phyloP scores from a whole-genome alignment of 1,139 yeast species.

The Pneumocystis sp. region DNA sequence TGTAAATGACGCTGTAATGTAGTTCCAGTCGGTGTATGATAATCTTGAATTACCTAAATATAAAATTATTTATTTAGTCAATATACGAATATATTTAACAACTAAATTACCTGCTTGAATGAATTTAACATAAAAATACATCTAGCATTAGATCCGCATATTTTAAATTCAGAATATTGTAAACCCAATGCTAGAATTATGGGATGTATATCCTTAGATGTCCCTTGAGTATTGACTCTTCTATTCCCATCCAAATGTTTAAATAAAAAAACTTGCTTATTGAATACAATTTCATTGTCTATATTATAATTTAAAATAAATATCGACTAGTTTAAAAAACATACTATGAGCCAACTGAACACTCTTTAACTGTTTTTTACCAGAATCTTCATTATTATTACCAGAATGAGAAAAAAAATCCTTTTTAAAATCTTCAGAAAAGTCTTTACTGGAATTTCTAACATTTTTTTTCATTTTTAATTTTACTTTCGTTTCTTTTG shows the following conservation, averaged over 20 bases:
- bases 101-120: conserved; percentile 33
- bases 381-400: conserved; percentile 22
- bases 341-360: conserved; percentile 44
- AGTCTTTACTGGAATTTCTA: neutral
- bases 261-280: conserved; percentile 45
- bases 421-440: neutral
- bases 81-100: neutral
- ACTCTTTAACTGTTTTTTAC: conserved; percentile 30
- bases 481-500: neutral
- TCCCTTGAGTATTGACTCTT: conserved; percentile 20
- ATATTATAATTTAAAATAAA: conserved; percentile 27
- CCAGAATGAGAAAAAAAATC: neutral
- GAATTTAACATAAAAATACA: conserved; percentile 75
- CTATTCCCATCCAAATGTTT: conserved; percentile 63
- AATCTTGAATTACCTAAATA: conserved; percentile 52
- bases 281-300: neutral
- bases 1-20: conserved; percentile 80
- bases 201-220: conserved; percentile 64
- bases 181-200: conserved; percentile 64
- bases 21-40: conserved; percentile 71
- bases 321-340: conserved; percentile 29
- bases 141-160: conserved; percentile 82
- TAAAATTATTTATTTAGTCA: conserved; percentile 7
- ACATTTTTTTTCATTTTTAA: neutral
- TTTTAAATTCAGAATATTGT: conserved; percentile 65